These are phyloP conservation scores for Umbilicus rupestris DNA, from an alignment of 164 flowering plant species.

Conservation along the genomic window DNA sequence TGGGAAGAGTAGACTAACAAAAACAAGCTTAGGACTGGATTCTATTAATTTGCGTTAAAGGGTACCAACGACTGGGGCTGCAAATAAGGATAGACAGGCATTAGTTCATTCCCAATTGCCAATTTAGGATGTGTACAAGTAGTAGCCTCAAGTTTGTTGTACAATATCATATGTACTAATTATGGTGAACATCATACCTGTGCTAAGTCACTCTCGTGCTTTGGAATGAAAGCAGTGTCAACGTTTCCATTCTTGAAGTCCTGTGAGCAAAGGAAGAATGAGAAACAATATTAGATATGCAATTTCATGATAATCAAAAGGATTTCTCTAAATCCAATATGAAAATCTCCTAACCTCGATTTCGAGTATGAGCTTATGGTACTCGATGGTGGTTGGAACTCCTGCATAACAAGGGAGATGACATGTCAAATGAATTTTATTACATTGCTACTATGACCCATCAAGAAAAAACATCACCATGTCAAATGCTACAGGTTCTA, in stretches of 20 bases:
- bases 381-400: constrained; percentile 91
- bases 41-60: background rate
- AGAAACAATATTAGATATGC: background rate
- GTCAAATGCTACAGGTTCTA: background rate
- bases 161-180: background rate
- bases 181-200: constrained; percentile 33
- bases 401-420: constrained; percentile 37
- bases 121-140: background rate
- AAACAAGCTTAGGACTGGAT: background rate
- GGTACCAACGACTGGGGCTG: constrained; percentile 2
- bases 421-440: background rate
- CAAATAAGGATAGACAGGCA: background rate
- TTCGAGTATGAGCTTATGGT: constrained; percentile 94
- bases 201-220: constrained; percentile 77
- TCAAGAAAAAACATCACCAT: background rate
- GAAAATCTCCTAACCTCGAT: constrained; percentile 48
- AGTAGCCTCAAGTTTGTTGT: background rate
- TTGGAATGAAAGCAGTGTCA: constrained; percentile 93
- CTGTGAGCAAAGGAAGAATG: constrained; percentile 28
- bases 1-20: background rate
- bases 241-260: constrained; percentile 89
- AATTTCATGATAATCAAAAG: background rate
- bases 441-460: background rate
- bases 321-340: background rate
- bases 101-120: background rate